These are phyloP conservation scores for Mycena metata DNA, from an alignment of 768 basidiomycete species.

Conservation along the genomic window DNA sequence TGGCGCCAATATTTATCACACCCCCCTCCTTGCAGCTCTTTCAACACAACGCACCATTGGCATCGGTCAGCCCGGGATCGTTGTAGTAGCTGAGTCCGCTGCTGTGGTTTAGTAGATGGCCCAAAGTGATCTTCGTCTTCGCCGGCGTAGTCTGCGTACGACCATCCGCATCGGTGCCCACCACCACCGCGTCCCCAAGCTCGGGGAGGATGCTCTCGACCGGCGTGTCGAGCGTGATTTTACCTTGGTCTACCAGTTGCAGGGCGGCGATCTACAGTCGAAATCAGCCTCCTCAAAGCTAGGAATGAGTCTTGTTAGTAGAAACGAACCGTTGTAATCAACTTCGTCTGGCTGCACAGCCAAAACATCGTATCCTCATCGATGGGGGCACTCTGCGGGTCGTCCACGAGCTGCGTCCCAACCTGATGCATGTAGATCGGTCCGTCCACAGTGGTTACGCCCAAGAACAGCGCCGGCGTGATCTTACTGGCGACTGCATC, in stretches of 20 bases:
- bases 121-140: conserved; percentile 39
- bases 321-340: conserved; percentile 16
- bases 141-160: conserved; percentile 37
- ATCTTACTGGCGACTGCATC: conserved; percentile 10
- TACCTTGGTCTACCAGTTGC: conserved; percentile 47
- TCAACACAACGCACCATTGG: too few species aligned
- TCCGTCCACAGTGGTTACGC: conserved; percentile 5
- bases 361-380: conserved; percentile 26
- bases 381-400: conserved; percentile 7
- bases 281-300: too few species aligned
- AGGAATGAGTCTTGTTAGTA: too few species aligned
- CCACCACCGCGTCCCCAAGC: conserved; percentile 44
- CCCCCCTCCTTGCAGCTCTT: too few species aligned
- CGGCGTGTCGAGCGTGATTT: conserved; percentile 42
- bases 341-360: conserved; percentile 31
- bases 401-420: conserved; percentile 21
- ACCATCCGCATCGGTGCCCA: conserved; percentile 31
- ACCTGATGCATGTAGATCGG: conserved; percentile 10
- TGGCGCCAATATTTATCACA: too few species aligned
- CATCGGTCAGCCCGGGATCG: not conserved
- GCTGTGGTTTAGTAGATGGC: conserved; percentile 48
- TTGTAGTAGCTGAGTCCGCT: conserved; percentile 48
- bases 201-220: conserved; percentile 45
- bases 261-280: conserved; percentile 46
- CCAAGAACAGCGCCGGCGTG: conserved; percentile 16